phyloP scores from a whole-genome alignment of 208 protist genomes.

The Trypanosoma congolense region DNA sequence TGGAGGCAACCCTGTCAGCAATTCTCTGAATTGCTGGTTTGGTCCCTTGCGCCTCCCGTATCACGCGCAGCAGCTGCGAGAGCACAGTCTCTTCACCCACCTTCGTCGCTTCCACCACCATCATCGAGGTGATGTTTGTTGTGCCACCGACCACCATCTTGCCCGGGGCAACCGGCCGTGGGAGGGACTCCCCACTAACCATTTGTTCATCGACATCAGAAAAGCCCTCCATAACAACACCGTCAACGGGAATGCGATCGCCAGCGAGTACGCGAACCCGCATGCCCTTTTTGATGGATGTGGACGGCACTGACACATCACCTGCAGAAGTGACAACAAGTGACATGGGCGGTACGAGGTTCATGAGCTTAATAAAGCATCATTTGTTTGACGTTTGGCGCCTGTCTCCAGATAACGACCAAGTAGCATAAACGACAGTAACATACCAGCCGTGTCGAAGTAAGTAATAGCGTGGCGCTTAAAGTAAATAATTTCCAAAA shows the following conservation, averaged over 20 bases:
- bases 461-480: constrained; percentile 54
- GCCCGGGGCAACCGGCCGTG: constrained; percentile 49
- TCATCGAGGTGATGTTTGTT: constrained; percentile 59
- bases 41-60: constrained; percentile 94
- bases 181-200: constrained; percentile 92
- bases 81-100: constrained; percentile 88
- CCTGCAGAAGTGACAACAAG: constrained; percentile 27
- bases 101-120: constrained; percentile 58
- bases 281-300: constrained; percentile 35
- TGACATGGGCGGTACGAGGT: constrained; percentile 58
- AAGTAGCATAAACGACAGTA: constrained; percentile 95
- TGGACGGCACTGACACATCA: constrained; percentile 27
- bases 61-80: constrained; percentile 92
- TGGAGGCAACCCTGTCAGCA: constrained; percentile 82
- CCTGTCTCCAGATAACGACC: constrained; percentile 93
- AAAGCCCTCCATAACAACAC: constrained; percentile 67
- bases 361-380: constrained; percentile 81
- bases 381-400: constrained; percentile 91
- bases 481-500: constrained; percentile 29
- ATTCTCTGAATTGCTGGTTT: constrained; percentile 94
- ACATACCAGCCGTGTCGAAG: constrained; percentile 94
- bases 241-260: constrained; percentile 91
- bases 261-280: constrained; percentile 86
- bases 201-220: constrained; percentile 93
- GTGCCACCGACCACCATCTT: constrained; percentile 72